Base-by-base conservation (phyloP, 352 stramenopile genomes). In the Pythium rhizo-oryzae region DNA sequence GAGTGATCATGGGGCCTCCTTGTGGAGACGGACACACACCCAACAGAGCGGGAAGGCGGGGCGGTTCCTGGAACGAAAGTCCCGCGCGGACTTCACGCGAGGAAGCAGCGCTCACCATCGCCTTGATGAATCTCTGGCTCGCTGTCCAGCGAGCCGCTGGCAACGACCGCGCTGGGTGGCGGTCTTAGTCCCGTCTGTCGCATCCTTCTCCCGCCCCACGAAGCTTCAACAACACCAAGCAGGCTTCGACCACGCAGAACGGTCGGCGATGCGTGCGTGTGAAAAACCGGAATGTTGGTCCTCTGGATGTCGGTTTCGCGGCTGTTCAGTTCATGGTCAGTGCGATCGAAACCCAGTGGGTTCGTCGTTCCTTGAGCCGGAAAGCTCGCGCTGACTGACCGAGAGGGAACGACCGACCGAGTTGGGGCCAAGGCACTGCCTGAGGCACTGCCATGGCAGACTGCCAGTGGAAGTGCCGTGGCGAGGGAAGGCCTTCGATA, bases 301-400 rank as follows among this genome's bases (percentile, higher is more conserved):
- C 6, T 23, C 16, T 50, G 6, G 18, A 50, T 7, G 43, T 7
- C 43, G 43, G 13, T 50, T 50, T 50, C 43, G 19, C 43, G 43
- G 19, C 43, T n/a, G 43, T 50, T 50, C 43, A 50, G 43, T 50
- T 9, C 43, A 23, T 50, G 43, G 43, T 50, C 43, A 50, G 43
- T 23, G 19, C 2, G 28, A 43, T 43, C 15, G 37, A 43, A 43
- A 18, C 11, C 15, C 11, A 11, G 37, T 43, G 43, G 43, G 19
- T 23, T 7, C 11, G 43, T n/a, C 13, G 15, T n/a, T n/a, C 19
- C 15, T 50, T 50, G 15, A 24, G 43, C 16, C 43, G 43, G 43
- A 50, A 50, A 50, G 24, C 43, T n/a, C 43, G 18, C 19, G 43
- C 4, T 50, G 43, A 23, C 43, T 50, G 43, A 50, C 28, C 3